Base-by-base conservation (phyloP, 1,284 basidiomycete species). In the Austroboletus rostrupii region DNA sequence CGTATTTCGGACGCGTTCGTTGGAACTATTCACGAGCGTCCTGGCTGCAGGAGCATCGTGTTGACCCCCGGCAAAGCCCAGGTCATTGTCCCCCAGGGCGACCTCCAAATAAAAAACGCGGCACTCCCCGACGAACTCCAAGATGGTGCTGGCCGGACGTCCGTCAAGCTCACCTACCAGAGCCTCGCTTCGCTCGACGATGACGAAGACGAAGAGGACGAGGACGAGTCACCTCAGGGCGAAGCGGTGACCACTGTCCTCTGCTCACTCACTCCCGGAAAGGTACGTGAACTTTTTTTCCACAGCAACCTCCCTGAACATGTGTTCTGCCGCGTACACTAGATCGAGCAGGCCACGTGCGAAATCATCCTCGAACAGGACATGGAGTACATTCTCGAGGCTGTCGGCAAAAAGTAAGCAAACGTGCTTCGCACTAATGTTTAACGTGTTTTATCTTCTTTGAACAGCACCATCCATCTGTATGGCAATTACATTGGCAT, bases 401-500 rank as follows among this genome's bases (percentile, higher is more conserved):
- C 85, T 44, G 78, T 85, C 40, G 95, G 94, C 53, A 86, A 92
- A 71, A 96, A 97, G 92, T 90, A 57, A 57, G 76, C 48, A 13
- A 35, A 32, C 8, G 32, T 13, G n/a, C 21, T 16, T 33, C 40
- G n/a, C 23, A 20, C 17, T 20, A 45, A 48, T 48, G 45, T n/a
- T 52, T 7, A 16, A 5, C n/a, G 23, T 21, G 29, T 38, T 23
- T 31, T 37, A 17, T 23, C 17, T 32, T 32, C 32, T 14, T 16
- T 21, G 5, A 1, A 14, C 43, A 93, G 91, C 70, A 75, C 85
- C 46, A 78, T 97, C 54, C 86, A 95, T 71, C 72, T 98, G 50
- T 83, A 88, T 56, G 95, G 95, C 53, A 94, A 97, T 75, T 96
- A 93, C 74, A 84, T 96, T 61, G 80, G 83, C 90, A 57, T n/a